Evolutionary conservation across 2,329 filamentous ascomycete genomes (phyloP).

Genomic region (Hawksworthiomyces lignivorus): DNA sequence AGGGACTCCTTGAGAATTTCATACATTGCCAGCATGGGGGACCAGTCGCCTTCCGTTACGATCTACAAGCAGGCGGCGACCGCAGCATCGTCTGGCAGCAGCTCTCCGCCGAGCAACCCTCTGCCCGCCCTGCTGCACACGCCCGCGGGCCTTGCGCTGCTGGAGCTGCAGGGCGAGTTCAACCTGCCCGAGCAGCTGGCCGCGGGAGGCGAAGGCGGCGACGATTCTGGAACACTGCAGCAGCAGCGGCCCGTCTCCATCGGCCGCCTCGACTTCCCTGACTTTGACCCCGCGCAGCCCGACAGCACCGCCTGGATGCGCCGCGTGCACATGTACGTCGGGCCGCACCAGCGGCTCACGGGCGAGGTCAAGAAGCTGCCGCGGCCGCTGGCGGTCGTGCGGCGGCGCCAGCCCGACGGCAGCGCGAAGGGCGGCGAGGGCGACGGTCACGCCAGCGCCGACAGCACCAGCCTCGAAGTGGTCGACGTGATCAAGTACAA

Average conservation of each 20-base stretch:
- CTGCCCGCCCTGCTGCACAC: constrained; percentile 81
- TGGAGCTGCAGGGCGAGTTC: constrained; percentile 89
- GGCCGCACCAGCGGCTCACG: constrained; percentile 77
- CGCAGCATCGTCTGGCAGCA: constrained; percentile 16
- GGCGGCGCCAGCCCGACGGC: constrained; percentile 41
- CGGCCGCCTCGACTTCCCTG: constrained; percentile 35
- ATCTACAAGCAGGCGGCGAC: constrained; percentile 29
- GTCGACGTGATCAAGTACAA: constrained; percentile 84
- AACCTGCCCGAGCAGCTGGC: constrained; percentile 40
- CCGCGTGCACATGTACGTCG: constrained; percentile 78
- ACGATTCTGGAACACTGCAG: not conserved
- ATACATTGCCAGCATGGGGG: too few species aligned
- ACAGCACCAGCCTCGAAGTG: constrained; percentile 61
- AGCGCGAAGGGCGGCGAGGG: constrained; percentile 21
- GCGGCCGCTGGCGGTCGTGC: constrained; percentile 71
- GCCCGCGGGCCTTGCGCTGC: constrained; percentile 76
- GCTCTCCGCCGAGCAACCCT: constrained; percentile 42
- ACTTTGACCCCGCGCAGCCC: constrained; percentile 48
- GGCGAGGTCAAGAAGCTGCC: constrained; percentile 85
- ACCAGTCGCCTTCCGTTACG: constrained; percentile 20
- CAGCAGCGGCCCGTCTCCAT: constrained; percentile 24
- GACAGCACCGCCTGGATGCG: constrained; percentile 73
- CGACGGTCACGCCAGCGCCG: constrained; percentile 27
- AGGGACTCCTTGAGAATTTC: too few species aligned
- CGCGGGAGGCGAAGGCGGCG: constrained; percentile 15